Evolutionary conservation across 352 stramenopile species (phyloP), one percentile per base, ranked within the genome.

Genomic region (Phytophthora aleatoria): DNA sequence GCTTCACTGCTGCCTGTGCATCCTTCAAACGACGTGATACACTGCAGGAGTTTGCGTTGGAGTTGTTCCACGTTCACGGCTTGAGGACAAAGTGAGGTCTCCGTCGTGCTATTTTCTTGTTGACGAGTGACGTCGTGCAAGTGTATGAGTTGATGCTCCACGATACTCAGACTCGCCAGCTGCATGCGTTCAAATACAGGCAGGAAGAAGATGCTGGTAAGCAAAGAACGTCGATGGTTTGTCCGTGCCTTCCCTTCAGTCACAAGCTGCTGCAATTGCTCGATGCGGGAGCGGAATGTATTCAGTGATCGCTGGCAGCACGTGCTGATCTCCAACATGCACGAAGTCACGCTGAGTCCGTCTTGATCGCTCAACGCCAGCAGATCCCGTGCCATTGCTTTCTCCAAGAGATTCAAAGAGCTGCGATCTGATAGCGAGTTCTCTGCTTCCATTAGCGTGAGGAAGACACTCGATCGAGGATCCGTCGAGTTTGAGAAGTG

Each of bases 11-110:
- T 83, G 0, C 79, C 74, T 5, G 74, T 76, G 53, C 78, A 91
- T 8, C 82, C 79, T 74, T 91, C 78, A 54, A 91, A 91, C 7
- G 80, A 83, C 0, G 78, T 89, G 57, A 87, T 70, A 48, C 87
- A 89, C 56, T 87, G 79, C 50, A 89, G 50, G 9, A 89, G 69
- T 58, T 91, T 91, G 27, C 58, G 66, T 57, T 91, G 82, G 8
- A 91, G 57, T 31, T 75, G 57, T 48, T 89, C 79, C 41, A 89
- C 65, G 15, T 57, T 15, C 5, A n/a, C 35, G 5, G 54, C 57
- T 20, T 58, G 48, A 2, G 61, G 43, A 42, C 71, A 85, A 41
- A 41, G 35, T 16, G 12, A 41, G 33, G 0, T 49, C 11, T 16
- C 7, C 11, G 12, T 33, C 11, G 12, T 33, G 15, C 26, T 31